Evolutionary conservation across 768 basidiomycete genomes (phyloP).

Genomic region (Leucocoprinus leucothites): DNA sequence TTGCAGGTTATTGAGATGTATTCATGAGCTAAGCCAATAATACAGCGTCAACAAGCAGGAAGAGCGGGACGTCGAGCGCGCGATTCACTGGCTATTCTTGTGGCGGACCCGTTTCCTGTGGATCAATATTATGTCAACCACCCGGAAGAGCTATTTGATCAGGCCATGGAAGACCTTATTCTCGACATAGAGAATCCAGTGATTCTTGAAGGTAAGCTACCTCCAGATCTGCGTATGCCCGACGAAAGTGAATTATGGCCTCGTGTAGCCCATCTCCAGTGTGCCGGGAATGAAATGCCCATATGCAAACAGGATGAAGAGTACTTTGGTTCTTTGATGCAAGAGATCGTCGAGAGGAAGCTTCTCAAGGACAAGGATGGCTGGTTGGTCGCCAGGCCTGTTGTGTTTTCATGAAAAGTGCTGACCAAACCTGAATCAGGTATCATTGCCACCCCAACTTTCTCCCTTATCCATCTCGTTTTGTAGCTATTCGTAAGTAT

Average conservation of each 20-base stretch:
- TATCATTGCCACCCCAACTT: conserved; percentile 81
- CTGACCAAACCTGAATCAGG: conserved; percentile 35
- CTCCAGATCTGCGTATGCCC: neutral
- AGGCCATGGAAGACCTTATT: conserved; percentile 56
- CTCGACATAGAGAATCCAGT: conserved; percentile 73
- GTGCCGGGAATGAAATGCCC: conserved; percentile 86
- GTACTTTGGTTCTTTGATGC: conserved; percentile 69
- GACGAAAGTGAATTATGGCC: neutral
- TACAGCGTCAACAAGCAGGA: conserved; percentile 84
- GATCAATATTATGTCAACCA: conserved; percentile 73
- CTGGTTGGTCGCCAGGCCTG: conserved; percentile 45
- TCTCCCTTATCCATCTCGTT: conserved; percentile 70
- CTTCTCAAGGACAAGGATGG: conserved; percentile 73
- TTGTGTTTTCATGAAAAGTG: neutral
- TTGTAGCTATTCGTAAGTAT: conserved; percentile 62
- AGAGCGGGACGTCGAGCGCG: conserved; percentile 79
- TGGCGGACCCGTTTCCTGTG: conserved; percentile 65
- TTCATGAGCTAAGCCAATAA: neutral
- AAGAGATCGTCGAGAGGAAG: conserved; percentile 55
- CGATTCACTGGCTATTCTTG: conserved; percentile 74
- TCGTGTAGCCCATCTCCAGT: conserved; percentile 72
- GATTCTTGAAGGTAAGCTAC: conserved; percentile 55
- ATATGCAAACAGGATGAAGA: conserved; percentile 56
- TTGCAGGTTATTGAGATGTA: conserved; percentile 1
- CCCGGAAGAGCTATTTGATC: conserved; percentile 69